Evolutionary conservation across 2,329 filamentous ascomycete species (phyloP).

Genomic region (Aspergillus sp.): DNA sequence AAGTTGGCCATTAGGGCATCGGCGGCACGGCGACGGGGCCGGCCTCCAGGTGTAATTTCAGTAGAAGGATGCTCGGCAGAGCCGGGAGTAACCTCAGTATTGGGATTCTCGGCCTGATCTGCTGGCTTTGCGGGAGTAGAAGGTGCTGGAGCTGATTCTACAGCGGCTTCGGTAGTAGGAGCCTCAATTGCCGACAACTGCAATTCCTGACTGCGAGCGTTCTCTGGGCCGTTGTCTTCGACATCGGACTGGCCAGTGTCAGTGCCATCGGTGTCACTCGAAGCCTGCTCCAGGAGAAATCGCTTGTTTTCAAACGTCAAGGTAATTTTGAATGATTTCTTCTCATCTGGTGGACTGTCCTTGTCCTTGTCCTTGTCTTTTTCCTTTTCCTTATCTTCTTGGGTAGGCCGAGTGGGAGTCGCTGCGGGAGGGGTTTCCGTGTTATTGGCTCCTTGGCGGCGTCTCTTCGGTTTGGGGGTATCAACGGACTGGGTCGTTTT

Average conservation of each 20-base stretch:
- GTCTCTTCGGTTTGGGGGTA: conserved; percentile 13
- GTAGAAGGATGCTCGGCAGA: background rate
- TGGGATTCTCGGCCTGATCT: background rate
- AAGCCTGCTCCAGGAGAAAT: background rate
- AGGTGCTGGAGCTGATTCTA: background rate
- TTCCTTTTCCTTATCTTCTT: too few species aligned
- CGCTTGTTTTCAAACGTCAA: conserved; percentile 13
- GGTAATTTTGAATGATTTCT: conserved; percentile 16
- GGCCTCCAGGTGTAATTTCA: conserved; percentile 18
- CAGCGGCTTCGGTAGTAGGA: background rate
- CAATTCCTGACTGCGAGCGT: background rate
- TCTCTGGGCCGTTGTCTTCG: conserved; percentile 7
- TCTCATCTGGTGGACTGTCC: background rate
- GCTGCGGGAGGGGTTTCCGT: background rate
- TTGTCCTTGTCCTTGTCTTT: too few species aligned
- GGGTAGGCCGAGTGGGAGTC: background rate
- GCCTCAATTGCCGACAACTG: background rate
- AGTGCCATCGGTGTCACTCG: background rate
- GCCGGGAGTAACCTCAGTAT: background rate
- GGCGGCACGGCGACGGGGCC: conserved; percentile 24
- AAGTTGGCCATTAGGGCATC: conserved; percentile 21
- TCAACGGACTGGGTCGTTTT: conserved; percentile 5
- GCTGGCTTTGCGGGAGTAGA: conserved; percentile 1
- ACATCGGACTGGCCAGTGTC: conserved; percentile 7
- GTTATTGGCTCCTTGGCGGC: conserved; percentile 11